phyloP scores from a whole-genome alignment of 441 rosid species.

The Pelargonium australe region DNA sequence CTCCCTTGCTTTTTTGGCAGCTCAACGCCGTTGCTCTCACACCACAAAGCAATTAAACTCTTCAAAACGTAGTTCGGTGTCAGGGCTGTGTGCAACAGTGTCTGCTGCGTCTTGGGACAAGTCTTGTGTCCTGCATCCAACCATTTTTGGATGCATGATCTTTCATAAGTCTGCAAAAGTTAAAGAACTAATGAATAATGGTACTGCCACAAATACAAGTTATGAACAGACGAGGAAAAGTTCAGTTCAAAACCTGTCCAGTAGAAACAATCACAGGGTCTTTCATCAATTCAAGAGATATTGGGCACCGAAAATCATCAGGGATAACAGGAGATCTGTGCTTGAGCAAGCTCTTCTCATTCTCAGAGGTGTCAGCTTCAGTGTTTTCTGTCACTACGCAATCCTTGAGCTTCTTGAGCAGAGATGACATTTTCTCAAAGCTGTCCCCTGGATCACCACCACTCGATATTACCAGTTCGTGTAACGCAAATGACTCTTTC shows the following conservation, averaged over 20 bases:
- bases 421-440: constrained; percentile 55
- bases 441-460: constrained; percentile 53
- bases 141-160: constrained; percentile 92
- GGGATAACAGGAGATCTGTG: constrained; percentile 94
- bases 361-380: constrained; percentile 39
- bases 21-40: constrained; percentile 89
- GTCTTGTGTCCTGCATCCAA: constrained; percentile 91
- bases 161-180: constrained; percentile 81
- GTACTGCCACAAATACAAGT: constrained; percentile 8
- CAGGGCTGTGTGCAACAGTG: constrained; percentile 66
- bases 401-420: constrained; percentile 68
- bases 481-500: constrained; percentile 72
- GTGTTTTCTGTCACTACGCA: constrained; percentile 46
- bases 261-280: constrained; percentile 99
- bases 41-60: constrained; percentile 89
- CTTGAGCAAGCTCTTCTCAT: constrained; percentile 38
- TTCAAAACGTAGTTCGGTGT: constrained; percentile 87
- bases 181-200: constrained; percentile 18
- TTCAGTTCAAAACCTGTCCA: constrained; percentile 61
- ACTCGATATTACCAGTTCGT: constrained; percentile 54
- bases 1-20: constrained; percentile 69
- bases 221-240: constrained; percentile 3
- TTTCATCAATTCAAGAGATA: constrained; percentile 93
- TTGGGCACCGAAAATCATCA: constrained; percentile 93
- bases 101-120: constrained; percentile 95